Percentiles rank a stretch among this genome's conserved stretches.
Conservation (phyloP, 164 flowering plant species). For the Magnolia sinica region DNA sequence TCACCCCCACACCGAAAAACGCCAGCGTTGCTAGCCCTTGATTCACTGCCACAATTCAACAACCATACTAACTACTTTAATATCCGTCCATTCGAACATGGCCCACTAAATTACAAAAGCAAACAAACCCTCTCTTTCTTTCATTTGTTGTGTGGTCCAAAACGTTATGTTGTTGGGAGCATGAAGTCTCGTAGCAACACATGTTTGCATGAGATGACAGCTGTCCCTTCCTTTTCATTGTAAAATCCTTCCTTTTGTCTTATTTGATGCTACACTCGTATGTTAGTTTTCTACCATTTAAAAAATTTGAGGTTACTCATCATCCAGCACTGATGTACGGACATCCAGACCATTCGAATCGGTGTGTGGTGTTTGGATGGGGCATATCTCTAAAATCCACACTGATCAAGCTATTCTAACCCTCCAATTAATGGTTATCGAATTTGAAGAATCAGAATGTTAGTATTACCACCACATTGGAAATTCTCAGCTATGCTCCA, state of each 20-base stretch:
- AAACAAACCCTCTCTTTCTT: neutral
- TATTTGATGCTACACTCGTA: neutral
- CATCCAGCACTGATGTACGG: neutral
- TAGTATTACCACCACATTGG: no score
- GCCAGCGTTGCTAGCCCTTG: constrained; percentile 94
- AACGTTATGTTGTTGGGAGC: neutral
- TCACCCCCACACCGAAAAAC: constrained; percentile 93
- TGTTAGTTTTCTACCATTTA: no score
- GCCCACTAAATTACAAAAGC: neutral
- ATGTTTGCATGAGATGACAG: neutral
- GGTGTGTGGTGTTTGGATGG: neutral
- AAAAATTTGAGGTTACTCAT: neutral
- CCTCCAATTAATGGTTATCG: no score
- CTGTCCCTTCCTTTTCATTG: neutral
- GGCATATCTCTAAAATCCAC: neutral
- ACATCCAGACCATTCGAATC: neutral
- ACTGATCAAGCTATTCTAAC: neutral
- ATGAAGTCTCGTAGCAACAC: neutral
- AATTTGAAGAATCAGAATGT: no score
- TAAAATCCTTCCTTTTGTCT: neutral
- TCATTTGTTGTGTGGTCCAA: neutral
- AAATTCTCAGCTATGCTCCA: no score
- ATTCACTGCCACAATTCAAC: constrained; percentile 47
- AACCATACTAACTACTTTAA: neutral
- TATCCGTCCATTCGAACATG: neutral